Conservation (phyloP, 1,284 basidiomycete genomes). For the Kwoniella shivajii region DNA sequence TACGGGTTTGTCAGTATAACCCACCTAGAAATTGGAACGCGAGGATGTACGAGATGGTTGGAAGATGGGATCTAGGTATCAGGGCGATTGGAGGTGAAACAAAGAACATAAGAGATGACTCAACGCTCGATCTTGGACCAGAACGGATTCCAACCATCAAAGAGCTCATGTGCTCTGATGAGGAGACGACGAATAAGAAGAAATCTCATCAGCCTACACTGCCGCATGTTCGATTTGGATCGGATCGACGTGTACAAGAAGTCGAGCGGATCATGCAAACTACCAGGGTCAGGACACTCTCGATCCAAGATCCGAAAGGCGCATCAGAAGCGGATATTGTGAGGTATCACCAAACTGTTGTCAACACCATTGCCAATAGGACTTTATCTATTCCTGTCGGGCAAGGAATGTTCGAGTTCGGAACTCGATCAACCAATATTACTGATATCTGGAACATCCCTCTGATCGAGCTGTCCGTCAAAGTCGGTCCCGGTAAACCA, state of each 20-base stretch:
- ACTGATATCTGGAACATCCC: conserved; percentile 77
- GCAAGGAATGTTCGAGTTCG: conserved; percentile 76
- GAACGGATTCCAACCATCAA: conserved; percentile 25
- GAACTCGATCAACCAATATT: conserved; percentile 68
- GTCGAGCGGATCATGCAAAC: conserved; percentile 85
- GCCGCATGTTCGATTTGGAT: conserved; percentile 76
- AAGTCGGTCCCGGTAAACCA: conserved; percentile 59
- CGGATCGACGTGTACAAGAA: conserved; percentile 82
- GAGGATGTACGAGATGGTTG: conserved; percentile 72
- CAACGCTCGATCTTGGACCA: conserved; percentile 15
- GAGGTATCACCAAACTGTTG: conserved; percentile 73
- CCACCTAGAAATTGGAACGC: conserved; percentile 73
- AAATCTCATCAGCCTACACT: conserved; percentile 21
- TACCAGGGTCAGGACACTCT: conserved; percentile 66
- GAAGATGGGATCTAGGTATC: conserved; percentile 70
- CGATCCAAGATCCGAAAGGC: conserved; percentile 69
- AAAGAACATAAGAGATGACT: conserved; percentile 16
- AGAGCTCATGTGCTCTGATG: conserved; percentile 16
- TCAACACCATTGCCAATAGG: conserved; percentile 75
- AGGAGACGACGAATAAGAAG: conserved; percentile 1
- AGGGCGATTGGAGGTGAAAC: conserved; percentile 14
- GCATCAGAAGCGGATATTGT: conserved; percentile 52
- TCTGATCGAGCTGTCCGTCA: conserved; percentile 75
- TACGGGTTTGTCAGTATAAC: conserved; percentile 74
- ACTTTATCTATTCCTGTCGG: conserved; percentile 84